A percentile compares a stretch with the other conserved stretches of the same genome.
Evolutionary conservation across 202 grass and related monocot species (phyloP).

Genomic region (Setaria italica): DNA sequence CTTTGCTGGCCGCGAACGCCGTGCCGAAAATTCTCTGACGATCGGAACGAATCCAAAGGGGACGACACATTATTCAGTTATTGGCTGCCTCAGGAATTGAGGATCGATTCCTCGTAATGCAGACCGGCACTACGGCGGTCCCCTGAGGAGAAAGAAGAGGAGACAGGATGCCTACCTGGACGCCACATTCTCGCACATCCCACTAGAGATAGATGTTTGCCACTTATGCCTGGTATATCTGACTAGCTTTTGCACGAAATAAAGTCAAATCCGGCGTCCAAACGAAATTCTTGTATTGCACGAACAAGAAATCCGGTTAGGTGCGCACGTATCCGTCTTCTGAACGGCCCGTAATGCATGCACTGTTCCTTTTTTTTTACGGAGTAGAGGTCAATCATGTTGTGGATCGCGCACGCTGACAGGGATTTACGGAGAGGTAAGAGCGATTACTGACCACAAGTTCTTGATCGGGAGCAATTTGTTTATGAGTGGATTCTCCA

Average conservation of each 20-base stretch:
- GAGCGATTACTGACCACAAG: neutral
- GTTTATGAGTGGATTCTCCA: conserved; percentile 31
- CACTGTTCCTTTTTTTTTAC: too few relatives aligned
- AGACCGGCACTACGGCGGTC: neutral
- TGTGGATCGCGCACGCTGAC: neutral
- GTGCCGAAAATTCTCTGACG: too few relatives aligned
- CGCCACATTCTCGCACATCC: conserved; percentile 19
- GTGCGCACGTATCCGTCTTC: neutral
- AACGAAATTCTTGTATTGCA: neutral
- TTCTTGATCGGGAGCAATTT: neutral
- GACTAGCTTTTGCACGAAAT: neutral
- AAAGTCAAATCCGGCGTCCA: neutral
- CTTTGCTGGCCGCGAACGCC: too few relatives aligned
- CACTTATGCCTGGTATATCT: neutral
- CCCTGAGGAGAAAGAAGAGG: neutral
- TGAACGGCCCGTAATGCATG: neutral
- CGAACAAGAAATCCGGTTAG: neutral
- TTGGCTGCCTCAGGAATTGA: neutral
- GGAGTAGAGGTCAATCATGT: neutral
- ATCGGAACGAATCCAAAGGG: too few relatives aligned
- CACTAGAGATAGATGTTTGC: neutral
- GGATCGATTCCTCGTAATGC: neutral
- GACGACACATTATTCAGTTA: too few relatives aligned
- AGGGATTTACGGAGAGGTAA: neutral
- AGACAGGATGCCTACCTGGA: conserved; percentile 30